These are phyloP conservation scores for Scleromitrula shiraiana DNA, from an alignment of 2,329 filamentous ascomycete genomes.

Conservation along the genomic window DNA sequence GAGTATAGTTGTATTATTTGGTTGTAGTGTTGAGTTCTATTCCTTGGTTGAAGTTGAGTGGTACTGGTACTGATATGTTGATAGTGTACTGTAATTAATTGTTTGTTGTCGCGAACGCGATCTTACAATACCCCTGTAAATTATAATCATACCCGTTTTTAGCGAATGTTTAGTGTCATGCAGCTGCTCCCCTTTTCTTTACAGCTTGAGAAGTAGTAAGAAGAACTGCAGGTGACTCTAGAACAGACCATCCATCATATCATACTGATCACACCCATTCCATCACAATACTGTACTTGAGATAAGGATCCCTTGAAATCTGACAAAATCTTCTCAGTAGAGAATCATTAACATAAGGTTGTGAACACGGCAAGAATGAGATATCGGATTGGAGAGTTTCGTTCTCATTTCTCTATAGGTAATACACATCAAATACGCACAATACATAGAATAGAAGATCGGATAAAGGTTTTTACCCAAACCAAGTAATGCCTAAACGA, in stretches of 20 bases:
- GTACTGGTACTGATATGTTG: slow-evolving; percentile 16
- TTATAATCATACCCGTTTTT: slow-evolving; percentile 1
- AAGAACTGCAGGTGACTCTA: too few species aligned
- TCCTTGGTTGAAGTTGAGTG: slow-evolving; percentile 14
- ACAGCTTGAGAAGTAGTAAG: too few species aligned
- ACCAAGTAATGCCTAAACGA: slow-evolving; percentile 3
- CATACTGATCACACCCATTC: too few species aligned
- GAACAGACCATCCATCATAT: not conserved
- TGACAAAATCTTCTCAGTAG: too few species aligned
- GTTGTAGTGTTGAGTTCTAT: not conserved
- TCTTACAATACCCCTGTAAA: slow-evolving; percentile 2
- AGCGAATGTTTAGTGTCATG: slow-evolving; percentile 6
- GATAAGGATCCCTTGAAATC: too few species aligned
- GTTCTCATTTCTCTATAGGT: too few species aligned
- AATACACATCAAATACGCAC: not conserved
- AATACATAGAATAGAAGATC: not conserved
- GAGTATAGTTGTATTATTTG: not conserved
- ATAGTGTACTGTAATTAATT: slow-evolving; percentile 10
- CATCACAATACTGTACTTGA: too few species aligned
- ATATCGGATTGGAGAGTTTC: too few species aligned
- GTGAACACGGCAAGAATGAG: too few species aligned
- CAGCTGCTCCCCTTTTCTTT: not conserved
- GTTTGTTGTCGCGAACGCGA: slow-evolving; percentile 11
- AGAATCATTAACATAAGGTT: too few species aligned
- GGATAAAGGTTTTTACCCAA: too few species aligned